Conservation (phyloP, 2,329 filamentous ascomycete species). For the Stemphylium vesicarium region DNA sequence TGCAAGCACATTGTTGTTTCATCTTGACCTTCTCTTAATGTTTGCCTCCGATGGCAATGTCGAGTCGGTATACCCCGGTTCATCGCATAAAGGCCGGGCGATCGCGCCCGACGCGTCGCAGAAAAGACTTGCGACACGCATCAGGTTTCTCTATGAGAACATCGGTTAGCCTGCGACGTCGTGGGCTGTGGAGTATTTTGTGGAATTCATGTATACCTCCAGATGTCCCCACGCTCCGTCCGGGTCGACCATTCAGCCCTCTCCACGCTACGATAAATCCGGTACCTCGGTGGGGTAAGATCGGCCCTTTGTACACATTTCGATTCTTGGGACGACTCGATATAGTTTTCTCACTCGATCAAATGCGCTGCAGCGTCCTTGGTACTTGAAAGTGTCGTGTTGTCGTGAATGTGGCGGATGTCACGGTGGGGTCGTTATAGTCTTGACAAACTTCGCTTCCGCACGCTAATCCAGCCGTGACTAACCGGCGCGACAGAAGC, state of each 20-base stretch:
- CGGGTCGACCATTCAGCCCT: neutral
- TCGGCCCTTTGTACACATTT: neutral
- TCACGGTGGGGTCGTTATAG: constrained; percentile 15
- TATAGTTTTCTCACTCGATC: neutral
- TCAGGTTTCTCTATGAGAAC: constrained; percentile 1
- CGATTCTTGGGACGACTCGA: neutral
- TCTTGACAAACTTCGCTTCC: constrained; percentile 5
- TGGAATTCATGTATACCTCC: constrained; percentile 7
- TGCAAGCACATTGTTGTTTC: neutral
- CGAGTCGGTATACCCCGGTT: constrained; percentile 15
- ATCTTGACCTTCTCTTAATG: constrained; percentile 16
- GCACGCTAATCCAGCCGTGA: constrained; percentile 17
- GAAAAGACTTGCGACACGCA: constrained; percentile 11
- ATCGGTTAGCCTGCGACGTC: constrained; percentile 11
- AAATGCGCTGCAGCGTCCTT: neutral
- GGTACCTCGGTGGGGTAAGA: neutral
- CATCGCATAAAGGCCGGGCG: constrained; percentile 13
- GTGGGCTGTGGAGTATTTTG: neutral
- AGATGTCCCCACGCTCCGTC: constrained; percentile 1
- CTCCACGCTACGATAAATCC: neutral
- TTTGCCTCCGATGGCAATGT: constrained; percentile 8
- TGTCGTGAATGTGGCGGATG: constrained; percentile 19
- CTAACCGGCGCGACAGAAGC: constrained; percentile 24
- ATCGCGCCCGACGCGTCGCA: constrained; percentile 18
- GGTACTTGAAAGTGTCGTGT: constrained; percentile 1